These are phyloP conservation scores for Populus davidiana DNA, from an alignment of 345 rosid species.

Conservation along the genomic window DNA sequence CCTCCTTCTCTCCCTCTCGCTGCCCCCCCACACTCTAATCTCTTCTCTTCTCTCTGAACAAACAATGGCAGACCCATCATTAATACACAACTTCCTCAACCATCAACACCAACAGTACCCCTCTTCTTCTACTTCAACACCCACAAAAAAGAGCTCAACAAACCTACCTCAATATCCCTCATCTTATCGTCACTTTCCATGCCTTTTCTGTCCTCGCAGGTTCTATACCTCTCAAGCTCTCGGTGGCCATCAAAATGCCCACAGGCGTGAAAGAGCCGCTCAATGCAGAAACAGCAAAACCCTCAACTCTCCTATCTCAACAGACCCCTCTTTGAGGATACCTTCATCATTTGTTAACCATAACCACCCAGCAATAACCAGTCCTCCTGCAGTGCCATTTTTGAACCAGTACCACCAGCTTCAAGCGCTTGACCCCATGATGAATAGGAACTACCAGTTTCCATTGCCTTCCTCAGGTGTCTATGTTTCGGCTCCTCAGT, in stretches of 20 bases:
- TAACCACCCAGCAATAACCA: neutral
- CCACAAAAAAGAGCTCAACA: constrained; percentile 21
- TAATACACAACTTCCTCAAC: constrained; percentile 40
- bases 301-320: neutral
- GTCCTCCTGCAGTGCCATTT: neutral
- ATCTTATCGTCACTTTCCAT: constrained; percentile 51
- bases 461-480: neutral
- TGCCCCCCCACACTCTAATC: neutral
- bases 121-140: constrained; percentile 14
- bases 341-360: neutral
- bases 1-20: neutral
- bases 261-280: constrained; percentile 93
- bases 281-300: constrained; percentile 45
- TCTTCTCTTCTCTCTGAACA: neutral
- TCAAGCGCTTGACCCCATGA: constrained; percentile 14
- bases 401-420: constrained; percentile 6
- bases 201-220: constrained; percentile 84
- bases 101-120: constrained; percentile 5
- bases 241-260: constrained; percentile 97
- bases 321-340: neutral
- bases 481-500: neutral
- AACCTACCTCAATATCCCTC: constrained; percentile 3
- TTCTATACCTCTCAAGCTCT: constrained; percentile 94
- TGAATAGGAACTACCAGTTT: constrained; percentile 1
- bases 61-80: constrained; percentile 39